A percentile compares a stretch with the other conserved stretches of the same genome.
These are phyloP conservation scores for Nemania abortiva DNA, from an alignment of 2,329 filamentous ascomycete genomes.

Conservation along the genomic window DNA sequence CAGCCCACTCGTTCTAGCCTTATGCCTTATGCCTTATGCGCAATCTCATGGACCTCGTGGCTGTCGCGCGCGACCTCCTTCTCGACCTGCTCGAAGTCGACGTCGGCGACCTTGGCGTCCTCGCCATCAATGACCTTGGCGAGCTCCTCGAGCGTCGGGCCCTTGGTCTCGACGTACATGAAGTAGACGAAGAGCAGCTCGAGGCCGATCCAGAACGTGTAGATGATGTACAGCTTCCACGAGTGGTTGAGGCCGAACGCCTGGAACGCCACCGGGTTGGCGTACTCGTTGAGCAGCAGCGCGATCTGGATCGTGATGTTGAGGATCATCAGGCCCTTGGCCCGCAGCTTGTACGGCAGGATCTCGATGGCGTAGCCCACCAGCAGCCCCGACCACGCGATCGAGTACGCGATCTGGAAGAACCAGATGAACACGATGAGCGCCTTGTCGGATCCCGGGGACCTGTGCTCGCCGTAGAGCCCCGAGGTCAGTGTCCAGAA, in stretches of 20 bases:
- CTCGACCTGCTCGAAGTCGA: slow-evolving; percentile 61
- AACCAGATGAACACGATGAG: slow-evolving; percentile 64
- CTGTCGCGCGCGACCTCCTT: slow-evolving; percentile 55
- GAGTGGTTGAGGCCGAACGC: slow-evolving; percentile 56
- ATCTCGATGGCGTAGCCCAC: slow-evolving; percentile 66
- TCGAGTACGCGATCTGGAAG: slow-evolving; percentile 64
- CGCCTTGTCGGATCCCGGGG: slow-evolving; percentile 54
- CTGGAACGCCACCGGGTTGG: slow-evolving; percentile 67
- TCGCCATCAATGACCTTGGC: slow-evolving; percentile 75
- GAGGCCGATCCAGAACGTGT: slow-evolving; percentile 67
- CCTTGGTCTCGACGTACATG: slow-evolving; percentile 71
- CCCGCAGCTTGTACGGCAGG: slow-evolving; percentile 62
- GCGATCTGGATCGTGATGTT: slow-evolving; percentile 68
- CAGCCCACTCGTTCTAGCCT: background rate
- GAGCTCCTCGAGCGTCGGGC: slow-evolving; percentile 74
- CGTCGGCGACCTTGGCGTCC: slow-evolving; percentile 60
- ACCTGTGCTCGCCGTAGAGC: slow-evolving; percentile 57
- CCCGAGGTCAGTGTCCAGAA: slow-evolving; percentile 63
- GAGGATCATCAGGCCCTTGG: slow-evolving; percentile 68
- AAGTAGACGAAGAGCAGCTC: slow-evolving; percentile 68
- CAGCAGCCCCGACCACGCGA: slow-evolving; percentile 69
- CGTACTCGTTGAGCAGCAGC: slow-evolving; percentile 65
- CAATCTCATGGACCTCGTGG: slow-evolving; percentile 50
- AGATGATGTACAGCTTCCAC: slow-evolving; percentile 70
- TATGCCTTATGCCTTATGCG: slow-evolving; percentile 44